phyloP scores from a whole-genome alignment of 2,329 filamentous ascomycete genomes.

The Endoconidiophora polonica region DNA sequence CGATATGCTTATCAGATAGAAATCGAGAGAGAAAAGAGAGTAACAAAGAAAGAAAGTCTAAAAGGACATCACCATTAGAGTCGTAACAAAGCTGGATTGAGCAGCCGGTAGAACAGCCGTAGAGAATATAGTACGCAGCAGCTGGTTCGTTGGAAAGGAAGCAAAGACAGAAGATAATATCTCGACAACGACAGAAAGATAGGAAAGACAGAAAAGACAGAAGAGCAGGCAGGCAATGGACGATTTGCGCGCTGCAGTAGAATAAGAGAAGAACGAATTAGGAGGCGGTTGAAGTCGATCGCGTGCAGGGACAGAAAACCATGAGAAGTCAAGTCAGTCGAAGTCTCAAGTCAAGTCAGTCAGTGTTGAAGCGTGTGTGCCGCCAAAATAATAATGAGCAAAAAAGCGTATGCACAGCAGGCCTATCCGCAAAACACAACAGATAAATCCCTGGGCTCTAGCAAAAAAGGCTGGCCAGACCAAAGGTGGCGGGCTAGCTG shows the following conservation, averaged over 20 bases:
- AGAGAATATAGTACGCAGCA: neutral
- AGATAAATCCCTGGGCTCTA: conserved; percentile 2
- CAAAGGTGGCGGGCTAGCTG: neutral
- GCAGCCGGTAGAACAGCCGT: neutral
- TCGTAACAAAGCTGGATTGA: conserved; percentile 5
- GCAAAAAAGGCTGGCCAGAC: conserved; percentile 3
- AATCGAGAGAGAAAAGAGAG: too few species aligned
- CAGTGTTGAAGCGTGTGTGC: neutral
- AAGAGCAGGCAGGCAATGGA: neutral
- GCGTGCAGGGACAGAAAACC: neutral
- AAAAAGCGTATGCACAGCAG: neutral
- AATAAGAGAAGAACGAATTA: neutral
- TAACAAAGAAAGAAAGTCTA: conserved; percentile 3
- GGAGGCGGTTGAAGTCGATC: neutral
- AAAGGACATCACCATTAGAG: conserved; percentile 8
- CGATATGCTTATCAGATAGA: too few species aligned
- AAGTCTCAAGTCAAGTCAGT: neutral
- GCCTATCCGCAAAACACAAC: neutral
- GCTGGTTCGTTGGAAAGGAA: neutral
- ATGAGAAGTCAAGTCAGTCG: neutral
- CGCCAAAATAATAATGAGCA: neutral
- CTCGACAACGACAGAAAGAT: neutral
- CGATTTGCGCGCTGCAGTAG: neutral
- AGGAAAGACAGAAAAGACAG: conserved; percentile 5
- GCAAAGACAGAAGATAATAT: neutral